Base-by-base conservation (phyloP, 2,329 filamentous ascomycete genomes). In the Monosporascus sp. region DNA sequence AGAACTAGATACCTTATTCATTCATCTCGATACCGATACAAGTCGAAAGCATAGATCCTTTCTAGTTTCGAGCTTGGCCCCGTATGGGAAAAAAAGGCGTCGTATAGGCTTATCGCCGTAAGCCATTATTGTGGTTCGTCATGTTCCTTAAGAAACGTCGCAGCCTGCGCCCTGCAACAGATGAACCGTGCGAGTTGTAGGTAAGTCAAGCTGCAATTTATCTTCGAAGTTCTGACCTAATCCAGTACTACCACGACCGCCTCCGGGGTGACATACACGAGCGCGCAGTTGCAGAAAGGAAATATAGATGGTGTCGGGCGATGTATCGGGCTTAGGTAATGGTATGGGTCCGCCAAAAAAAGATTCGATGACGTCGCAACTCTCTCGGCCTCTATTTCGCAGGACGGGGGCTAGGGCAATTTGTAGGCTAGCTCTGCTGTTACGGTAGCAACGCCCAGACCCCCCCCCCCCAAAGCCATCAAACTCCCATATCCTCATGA, bases 11-110 rank as follows among this genome's bases (percentile, higher is more conserved):
- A 22, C 20, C 20, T 22, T 22, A 18, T 50, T 22, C 31, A 48
- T 51, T 51, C 15, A 41, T 48, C 37, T 44, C 52, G 49, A 55
- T 50, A 52, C 45, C 50, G 48, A 44, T 49, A 37, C 45, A 56
- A 51, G 50, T 58, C 52, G 26, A 52, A 58, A n/a, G 54, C 53
- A 56, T 51, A 56, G 22, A 54, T 49, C 28, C 54, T 54, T 17
- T 58, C 57, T 51, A 57, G 28, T 3, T 35, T 46, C 15, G 55
- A 50, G 49, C 37, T 50, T 22, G 53, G 51, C 53, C 40, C 22
- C 40, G 54, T 22, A 40, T 18, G 24, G 24, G 52, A 53, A 1
- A 59, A 11, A 11, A 55, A 57, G 15, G 57, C 51, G 20, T 55
- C 51, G 26, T 59, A 57, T 37, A 57, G 18, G 28, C 45, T 46